Evolutionary conservation across 2,329 filamentous ascomycete genomes (phyloP), one percentile per base, ranked within the genome.

Genomic region (Fusarium graminum): DNA sequence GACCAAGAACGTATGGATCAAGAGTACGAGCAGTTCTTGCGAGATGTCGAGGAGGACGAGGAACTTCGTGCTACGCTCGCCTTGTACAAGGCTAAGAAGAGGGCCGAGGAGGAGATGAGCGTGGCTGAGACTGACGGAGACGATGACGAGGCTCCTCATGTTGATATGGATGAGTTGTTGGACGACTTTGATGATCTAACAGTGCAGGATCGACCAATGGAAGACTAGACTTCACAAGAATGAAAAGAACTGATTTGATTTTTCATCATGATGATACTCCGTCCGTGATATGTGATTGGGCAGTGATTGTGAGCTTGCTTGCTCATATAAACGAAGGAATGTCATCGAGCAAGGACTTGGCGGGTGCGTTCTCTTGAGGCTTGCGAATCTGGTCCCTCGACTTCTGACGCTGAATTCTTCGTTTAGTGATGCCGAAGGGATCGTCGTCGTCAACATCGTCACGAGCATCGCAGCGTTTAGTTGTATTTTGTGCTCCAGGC

Each of bases 21-120:
- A 68, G 95, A 99, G 79, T 99, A 97, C 80, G 95, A 99, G 82
- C 88, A 94, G 87, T 99, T 99, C 88, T 82, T 99, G 83, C 90
- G 91, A 43, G 95, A 99, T 78, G 92, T 99, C 12, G 96, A 99
- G 80, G 94, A 98, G 76, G 95, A 99, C 77, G 86, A 91, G 51
- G 95, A 99, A 74, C 84, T 97, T 69, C 86, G 95, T 54, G 86
- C 89, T 41, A 93, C 93, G 2, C 82, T 99, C 75, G 92, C 92
- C 43, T 78, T 99, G 72, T 99, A 97, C 82, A 97, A 94, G 82
- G 85, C 84, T 63, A 79, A 84, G 72, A 82, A 80, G 76, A 78
- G 81, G 76, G 72, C 74, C 52, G 84, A 87, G 56, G 79, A 81
- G 2, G 88, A 90, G 72, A 91, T 91, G 86, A 91, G 88, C 72